Base-by-base conservation (phyloP, 176 grass and related monocot species). In the Poa pratensis region DNA sequence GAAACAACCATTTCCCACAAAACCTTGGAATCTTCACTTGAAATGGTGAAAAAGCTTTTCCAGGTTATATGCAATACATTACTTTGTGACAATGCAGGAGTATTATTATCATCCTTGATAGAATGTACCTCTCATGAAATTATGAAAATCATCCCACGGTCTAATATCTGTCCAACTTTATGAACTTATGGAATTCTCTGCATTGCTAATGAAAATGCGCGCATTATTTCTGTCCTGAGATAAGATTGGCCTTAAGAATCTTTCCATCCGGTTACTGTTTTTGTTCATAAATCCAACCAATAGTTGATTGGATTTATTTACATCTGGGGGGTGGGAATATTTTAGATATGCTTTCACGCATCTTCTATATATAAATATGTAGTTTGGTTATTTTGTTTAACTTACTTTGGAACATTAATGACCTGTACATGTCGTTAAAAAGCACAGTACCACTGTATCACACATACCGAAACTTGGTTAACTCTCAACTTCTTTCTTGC, bases 41-140 rank as follows among this genome's bases (percentile, higher is more conserved):
- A 88, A 89, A 93, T 99, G 86, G 94, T 94, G 48, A 96, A 96
- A 91, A 99, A 96, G 30, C 86, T 96, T 84, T 96, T 99, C 94
- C 93, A 96, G 94, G 97, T 99, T 71, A 88, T 61, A 68, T 61
- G 23, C 55, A 76, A 51, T 49, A 46, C 72, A 30, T 76, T 59
- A 65, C 3, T 42, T 53, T 85, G 42, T 80, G 67, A 54, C 9
- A 58, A 28, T 63, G 78, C 43, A 24, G 5, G 14, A 70, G 7
- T 4, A 69, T 81, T 10, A 57, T 74, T 48, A 23, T 66, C 60
- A 24, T 80, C 19, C 49, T 52, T 76, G 11, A 55, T 82, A 32
- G 53, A 61, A 49, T 50, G 82, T 67, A 35, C 45, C 23, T 55
- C 53, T 55, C 53, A 27, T 52, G 34, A 52, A 51, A 84, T 70